phyloP scores from a whole-genome alignment of 1,139 yeast genomes.

The Sugiyamaella paludigena region DNA sequence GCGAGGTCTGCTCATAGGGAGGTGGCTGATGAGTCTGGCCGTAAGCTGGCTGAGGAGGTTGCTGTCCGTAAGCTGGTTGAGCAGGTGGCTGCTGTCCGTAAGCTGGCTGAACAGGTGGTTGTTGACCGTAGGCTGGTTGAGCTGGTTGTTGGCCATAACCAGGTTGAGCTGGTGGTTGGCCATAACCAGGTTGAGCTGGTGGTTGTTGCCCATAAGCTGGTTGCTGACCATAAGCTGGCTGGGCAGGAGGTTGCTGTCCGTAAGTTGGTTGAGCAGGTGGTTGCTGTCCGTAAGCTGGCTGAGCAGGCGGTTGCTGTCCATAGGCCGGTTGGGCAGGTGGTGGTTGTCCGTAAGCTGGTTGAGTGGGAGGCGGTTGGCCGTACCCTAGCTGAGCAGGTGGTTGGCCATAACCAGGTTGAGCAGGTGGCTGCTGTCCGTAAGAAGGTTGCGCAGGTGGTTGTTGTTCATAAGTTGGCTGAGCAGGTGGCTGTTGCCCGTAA shows the following conservation, averaged over 20 bases:
- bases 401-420: conserved; percentile 12
- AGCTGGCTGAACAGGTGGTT: conserved; percentile 23
- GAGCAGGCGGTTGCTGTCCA: conserved; percentile 9
- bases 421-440: conserved; percentile 6
- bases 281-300: conserved; percentile 16
- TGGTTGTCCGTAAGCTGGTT: conserved; percentile 17
- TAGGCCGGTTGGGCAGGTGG: conserved; percentile 15
- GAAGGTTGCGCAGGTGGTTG: conserved; percentile 14
- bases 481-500: conserved; percentile 3
- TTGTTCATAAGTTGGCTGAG: conserved; percentile 8
- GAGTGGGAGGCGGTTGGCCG: conserved; percentile 22
- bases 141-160: not conserved
- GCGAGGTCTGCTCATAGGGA: conserved; percentile 9
- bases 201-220: conserved; percentile 7
- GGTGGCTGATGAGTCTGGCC: conserved; percentile 1
- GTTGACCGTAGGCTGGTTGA: conserved; percentile 16
- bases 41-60: conserved; percentile 9
- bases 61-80: conserved; percentile 10
- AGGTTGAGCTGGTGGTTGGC: conserved; percentile 1
- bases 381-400: conserved; percentile 8
- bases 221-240: conserved; percentile 11
- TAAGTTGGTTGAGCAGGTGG: conserved; percentile 7
- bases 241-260: conserved; percentile 22
- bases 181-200: conserved; percentile 6
- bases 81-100: conserved; percentile 13